A percentile compares a stretch with the other conserved stretches of the same genome.
These are phyloP conservation scores for Colletotrichum chlorophyti DNA, from an alignment of 2,329 filamentous ascomycete genomes.

Conservation along the genomic window DNA sequence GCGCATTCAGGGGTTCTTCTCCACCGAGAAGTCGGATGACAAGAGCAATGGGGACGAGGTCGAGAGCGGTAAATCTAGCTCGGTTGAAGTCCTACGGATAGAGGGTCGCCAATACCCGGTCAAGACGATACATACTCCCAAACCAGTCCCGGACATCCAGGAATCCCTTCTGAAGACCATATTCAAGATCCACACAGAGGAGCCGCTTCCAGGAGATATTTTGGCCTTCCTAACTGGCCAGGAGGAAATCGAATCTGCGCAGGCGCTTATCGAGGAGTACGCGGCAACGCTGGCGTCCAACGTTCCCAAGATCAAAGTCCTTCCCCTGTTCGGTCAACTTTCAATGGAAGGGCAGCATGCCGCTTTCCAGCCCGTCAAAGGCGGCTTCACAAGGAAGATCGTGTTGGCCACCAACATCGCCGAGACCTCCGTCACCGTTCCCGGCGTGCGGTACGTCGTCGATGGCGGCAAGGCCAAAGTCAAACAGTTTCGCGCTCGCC, in stretches of 20 bases:
- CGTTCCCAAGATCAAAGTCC: slow-evolving; percentile 74
- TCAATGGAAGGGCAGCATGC: slow-evolving; percentile 85
- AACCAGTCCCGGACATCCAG: slow-evolving; percentile 80
- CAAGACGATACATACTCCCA: slow-evolving; percentile 74
- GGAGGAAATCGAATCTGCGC: slow-evolving; percentile 86
- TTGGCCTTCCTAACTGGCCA: slow-evolving; percentile 92
- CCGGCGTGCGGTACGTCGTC: slow-evolving; percentile 89
- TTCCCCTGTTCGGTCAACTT: slow-evolving; percentile 89
- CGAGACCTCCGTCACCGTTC: slow-evolving; percentile 96
- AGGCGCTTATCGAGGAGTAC: slow-evolving; percentile 82
- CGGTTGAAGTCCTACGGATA: slow-evolving; percentile 65
- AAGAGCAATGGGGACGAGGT: neutral
- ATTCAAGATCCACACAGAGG: slow-evolving; percentile 84
- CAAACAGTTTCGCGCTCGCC: slow-evolving; percentile 84
- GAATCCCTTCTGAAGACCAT: slow-evolving; percentile 83
- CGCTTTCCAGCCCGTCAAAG: slow-evolving; percentile 79
- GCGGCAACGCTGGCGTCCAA: slow-evolving; percentile 74
- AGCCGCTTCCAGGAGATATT: slow-evolving; percentile 92
- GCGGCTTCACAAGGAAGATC: slow-evolving; percentile 81
- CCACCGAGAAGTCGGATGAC: slow-evolving; percentile 28
- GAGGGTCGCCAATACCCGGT: slow-evolving; percentile 90
- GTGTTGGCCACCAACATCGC: slow-evolving; percentile 96
- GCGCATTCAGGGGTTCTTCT: slow-evolving; percentile 78
- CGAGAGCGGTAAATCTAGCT: neutral
- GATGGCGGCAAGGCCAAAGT: slow-evolving; percentile 95